Evolutionary conservation across 768 basidiomycete genomes (phyloP), one percentile per base, ranked within the genome.

Genomic region (Coprinellus micaceus): DNA sequence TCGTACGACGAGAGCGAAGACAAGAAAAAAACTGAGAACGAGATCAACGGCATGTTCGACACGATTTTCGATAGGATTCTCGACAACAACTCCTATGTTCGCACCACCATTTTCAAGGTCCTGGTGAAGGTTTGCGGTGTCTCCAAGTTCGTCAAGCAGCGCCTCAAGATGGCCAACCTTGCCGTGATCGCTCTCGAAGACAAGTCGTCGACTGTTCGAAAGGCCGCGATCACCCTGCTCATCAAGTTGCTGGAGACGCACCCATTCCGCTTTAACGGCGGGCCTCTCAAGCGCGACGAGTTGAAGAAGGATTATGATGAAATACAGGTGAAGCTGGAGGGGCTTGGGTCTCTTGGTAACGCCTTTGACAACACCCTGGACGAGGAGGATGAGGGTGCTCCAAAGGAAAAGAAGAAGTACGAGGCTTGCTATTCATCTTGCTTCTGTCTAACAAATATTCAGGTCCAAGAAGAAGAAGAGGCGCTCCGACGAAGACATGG

Each of bases 11-110:
- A 81, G 64, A 73, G 77, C 52, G 75, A 78, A 48, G 77, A 80
- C 53, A 64, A 69, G 37, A 67, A 75, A 46, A 79, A 82, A 63
- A 73, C 69, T 0, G 75, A 86, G 67, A 91, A 91, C 63, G 87
- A 94, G 65, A 83, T 97, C 66, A 83, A 82, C 58, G 80, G 78
- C 0, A 82, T 95, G 36, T 97, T 90, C 69, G 88, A 91, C 37
- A 78, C 91, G 15, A 83, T 99, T 28, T 81, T 91, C 47, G 89
- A 91, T 60, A 86, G 96, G n/a, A 85, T 86, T 55, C 81, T 95
- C 56, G 97, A 98, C 69, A 68, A 88, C 12, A 90, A 89, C 43
- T 88, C 88, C 48, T 98, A 94, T 69, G 96, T 99, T 29, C 88
- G 97, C 50, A 82, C 84, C 52, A 98, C 94, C 68, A 91, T 95